Evolutionary conservation across 495 filamentous ascomycete genomes (phyloP), one percentile per base, ranked within the genome.

Genomic region (Penicillium ochrochloron): DNA sequence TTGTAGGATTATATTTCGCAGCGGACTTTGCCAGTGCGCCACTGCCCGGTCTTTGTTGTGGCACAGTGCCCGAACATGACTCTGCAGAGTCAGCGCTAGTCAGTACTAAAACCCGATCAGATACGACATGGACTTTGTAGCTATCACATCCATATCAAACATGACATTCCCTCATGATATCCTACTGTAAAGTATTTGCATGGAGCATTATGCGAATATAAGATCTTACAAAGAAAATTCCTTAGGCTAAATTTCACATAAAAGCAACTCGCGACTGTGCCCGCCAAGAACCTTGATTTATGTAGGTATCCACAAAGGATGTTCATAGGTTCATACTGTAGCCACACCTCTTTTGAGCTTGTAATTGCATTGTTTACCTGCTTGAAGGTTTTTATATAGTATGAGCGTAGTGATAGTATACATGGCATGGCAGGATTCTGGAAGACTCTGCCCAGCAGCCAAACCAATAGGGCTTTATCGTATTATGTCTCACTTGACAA

Each of bases 31-130:
- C 23, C 44, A 48, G 44, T 48, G 44, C 44, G 44, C 44, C 44
- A 48, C 44, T 48, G 11, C 21, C 21, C 44, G 9, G 21, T 48
- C 19, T 7, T 48, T 10, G 21, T 48, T 23, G 44, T 48, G 44
- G 7, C 42, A 48, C 44, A 12, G 44, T 48, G 44, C n/a, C 44
- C 3, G 44, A 25, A 25, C 19, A 48, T 48, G 19, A 25, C 10
- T 48, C 44, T 48, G 44, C 21, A 48, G 44, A 48, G 44, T 48
- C 44, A 48, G 44, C 44, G 44, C 44, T 48, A 48, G 21, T 48
- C 23, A 12, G 3, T 14, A 12, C 2, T n/a, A 48, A 48, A 48
- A 3, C 44, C 21, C 44, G 44, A 14, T 48, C 21, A 48, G 21
- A 23, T 4, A 9, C 21, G 21, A 48, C 44, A 25, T 23, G 10